Base-by-base conservation (phyloP, 495 filamentous ascomycete genomes). In the Aspergillus nidulans region DNA sequence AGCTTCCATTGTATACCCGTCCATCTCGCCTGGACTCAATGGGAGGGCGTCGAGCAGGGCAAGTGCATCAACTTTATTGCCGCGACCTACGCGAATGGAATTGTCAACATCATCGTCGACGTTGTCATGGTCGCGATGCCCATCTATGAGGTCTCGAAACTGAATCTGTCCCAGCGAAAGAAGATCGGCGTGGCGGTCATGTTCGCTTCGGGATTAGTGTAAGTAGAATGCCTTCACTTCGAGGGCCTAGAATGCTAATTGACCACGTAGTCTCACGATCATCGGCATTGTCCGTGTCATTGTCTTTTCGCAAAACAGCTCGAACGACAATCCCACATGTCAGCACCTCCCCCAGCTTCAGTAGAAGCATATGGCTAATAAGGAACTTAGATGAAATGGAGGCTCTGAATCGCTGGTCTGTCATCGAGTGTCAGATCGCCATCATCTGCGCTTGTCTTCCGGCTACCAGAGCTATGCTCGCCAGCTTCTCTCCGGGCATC, bases 161-260 rank as follows among this genome's bases (percentile, higher is more conserved):
- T 73, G 43, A 61, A 70, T 50, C 41, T 73, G 53, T 61, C 67
- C 6, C 23, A 53, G 34, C 52, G 49, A 15, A 69, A 70, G 58
- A 73, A 73, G 48, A 13, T 68, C 1, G 61, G 65, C 7, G 69
- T 72, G 1, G 58, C 58, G 23, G 23, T 67, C 41, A 72, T 72
- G 64, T 72, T 72, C 32, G 52, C 53, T 4, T 63, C 66, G 26
- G 69, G 68, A 16, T 61, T 68, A 25, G 53, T 69, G 69, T 72
- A 59, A 26, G 50, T 56, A 24, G 1, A 0, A 4, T 24, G 18
- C 18, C 13, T 13, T 19, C 7, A 48, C 38, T 16, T 9, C 6
- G 0, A 19, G 7, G 6, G n/a, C n/a, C 24, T 21, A 0, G 0
- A 3, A n/a, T 23, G 7, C 38, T 44, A 4, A 51, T 47, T 15